Percentiles rank a stretch among this genome's conserved stretches.
Evolutionary conservation across 2,329 filamentous ascomycete species (phyloP).

Genomic region (Cladorrhinum sp.): DNA sequence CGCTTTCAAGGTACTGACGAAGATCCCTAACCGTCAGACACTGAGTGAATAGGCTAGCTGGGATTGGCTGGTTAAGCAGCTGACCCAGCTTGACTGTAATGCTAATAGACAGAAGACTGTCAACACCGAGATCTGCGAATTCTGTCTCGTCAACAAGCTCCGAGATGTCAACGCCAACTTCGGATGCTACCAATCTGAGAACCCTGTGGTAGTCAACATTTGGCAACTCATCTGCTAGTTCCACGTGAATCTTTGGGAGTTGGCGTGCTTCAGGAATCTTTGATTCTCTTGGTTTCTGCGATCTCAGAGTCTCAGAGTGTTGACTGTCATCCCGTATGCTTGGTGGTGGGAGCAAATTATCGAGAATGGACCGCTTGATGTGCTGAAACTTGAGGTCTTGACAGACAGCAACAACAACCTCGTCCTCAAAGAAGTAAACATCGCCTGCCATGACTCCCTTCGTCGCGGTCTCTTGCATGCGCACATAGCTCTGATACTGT

Average conservation of each 20-base stretch:
- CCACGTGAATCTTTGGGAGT: neutral
- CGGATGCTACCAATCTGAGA: constrained; percentile 14
- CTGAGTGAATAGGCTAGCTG: constrained; percentile 2
- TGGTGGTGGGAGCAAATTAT: constrained; percentile 16
- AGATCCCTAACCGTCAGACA: constrained; percentile 8
- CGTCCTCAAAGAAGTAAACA: constrained; percentile 28
- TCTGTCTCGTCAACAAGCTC: constrained; percentile 22
- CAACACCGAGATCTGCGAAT: constrained; percentile 31
- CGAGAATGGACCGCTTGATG: constrained; percentile 22
- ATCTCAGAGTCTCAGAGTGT: neutral
- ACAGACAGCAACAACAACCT: constrained; percentile 26
- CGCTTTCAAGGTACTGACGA: neutral
- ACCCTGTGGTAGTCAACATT: neutral
- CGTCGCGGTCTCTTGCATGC: constrained; percentile 25
- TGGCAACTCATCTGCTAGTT: neutral
- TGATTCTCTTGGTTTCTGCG: neutral
- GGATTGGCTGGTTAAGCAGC: neutral
- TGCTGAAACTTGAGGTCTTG: constrained; percentile 28
- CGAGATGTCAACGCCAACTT: constrained; percentile 17
- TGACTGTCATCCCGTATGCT: neutral
- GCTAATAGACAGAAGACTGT: constrained; percentile 30
- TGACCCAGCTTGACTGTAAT: constrained; percentile 19
- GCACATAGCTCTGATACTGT: constrained; percentile 26
- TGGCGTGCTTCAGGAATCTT: neutral
- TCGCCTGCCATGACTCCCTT: constrained; percentile 25